Evolutionary conservation across 257 asterid genomes (phyloP).

Genomic region (Solanum ahanhuiri): DNA sequence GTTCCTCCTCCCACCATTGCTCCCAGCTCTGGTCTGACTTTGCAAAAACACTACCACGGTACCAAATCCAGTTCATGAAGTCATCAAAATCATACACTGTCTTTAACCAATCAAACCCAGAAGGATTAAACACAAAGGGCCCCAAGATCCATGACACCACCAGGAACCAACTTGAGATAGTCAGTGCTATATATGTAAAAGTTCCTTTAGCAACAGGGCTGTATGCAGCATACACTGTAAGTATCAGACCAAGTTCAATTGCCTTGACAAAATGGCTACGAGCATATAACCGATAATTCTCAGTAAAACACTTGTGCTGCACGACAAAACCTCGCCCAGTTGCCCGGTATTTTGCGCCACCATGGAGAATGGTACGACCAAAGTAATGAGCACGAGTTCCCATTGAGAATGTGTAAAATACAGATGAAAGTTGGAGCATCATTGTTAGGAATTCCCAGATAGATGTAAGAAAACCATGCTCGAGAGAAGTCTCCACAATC

Average conservation of each 20-base stretch:
- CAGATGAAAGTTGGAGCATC: slow-evolving; percentile 96
- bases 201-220: slow-evolving; percentile 84
- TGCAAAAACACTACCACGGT: slow-evolving; percentile 79
- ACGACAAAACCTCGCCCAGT: slow-evolving; percentile 99
- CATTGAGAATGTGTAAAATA: slow-evolving; percentile 93
- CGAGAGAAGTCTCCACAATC: slow-evolving; percentile 94
- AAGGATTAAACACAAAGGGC: slow-evolving; percentile 86
- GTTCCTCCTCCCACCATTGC: slow-evolving; percentile 98
- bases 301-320: slow-evolving; percentile 86
- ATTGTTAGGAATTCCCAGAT: slow-evolving; percentile 91
- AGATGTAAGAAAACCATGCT: slow-evolving; percentile 88
- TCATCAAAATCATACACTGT: slow-evolving; percentile 94
- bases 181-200: slow-evolving; percentile 74
- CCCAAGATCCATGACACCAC: slow-evolving; percentile 90
- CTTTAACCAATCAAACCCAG: slow-evolving; percentile 96
- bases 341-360: slow-evolving; percentile 98
- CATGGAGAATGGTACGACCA: slow-evolving; percentile 95
- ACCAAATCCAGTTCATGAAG: slow-evolving; percentile 96
- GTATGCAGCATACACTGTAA: slow-evolving; percentile 78
- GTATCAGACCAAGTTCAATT: slow-evolving; percentile 87
- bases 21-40: slow-evolving; percentile 98
- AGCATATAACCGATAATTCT: slow-evolving; percentile 80
- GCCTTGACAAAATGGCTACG: slow-evolving; percentile 98
- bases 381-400: slow-evolving; percentile 99
- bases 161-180: slow-evolving; percentile 94